These are phyloP conservation scores for Arthrobotrys musiformis DNA, from an alignment of 2,329 filamentous ascomycete genomes.

Conservation along the genomic window DNA sequence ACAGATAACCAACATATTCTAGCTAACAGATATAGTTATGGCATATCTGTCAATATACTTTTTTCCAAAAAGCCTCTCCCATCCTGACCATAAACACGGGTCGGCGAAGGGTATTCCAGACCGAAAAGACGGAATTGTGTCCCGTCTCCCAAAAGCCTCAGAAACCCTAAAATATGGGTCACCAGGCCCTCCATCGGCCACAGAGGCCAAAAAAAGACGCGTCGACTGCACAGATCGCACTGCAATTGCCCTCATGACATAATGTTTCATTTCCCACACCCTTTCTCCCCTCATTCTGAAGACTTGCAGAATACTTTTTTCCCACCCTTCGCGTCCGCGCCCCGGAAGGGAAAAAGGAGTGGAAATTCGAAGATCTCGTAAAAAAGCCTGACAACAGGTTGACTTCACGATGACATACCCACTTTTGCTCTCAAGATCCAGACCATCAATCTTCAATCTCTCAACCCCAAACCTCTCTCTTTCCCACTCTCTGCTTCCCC, in stretches of 20 bases:
- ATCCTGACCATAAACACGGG: constrained; percentile 24
- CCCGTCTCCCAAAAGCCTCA: constrained; percentile 29
- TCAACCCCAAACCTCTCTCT: background rate
- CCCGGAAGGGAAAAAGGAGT: background rate
- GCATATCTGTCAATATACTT: constrained; percentile 3
- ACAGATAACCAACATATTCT: constrained; percentile 7
- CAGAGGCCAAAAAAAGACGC: constrained; percentile 29
- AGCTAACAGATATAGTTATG: background rate
- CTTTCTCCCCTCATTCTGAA: background rate
- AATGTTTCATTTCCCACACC: constrained; percentile 53
- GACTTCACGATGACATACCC: constrained; percentile 54
- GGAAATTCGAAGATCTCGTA: constrained; percentile 6
- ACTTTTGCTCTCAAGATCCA: constrained; percentile 26
- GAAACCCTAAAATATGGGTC: constrained; percentile 26
- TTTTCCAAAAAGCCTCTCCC: background rate
- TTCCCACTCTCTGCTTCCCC: background rate
- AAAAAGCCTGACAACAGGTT: constrained; percentile 6
- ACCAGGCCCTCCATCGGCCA: constrained; percentile 38
- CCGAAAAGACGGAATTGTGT: constrained; percentile 38
- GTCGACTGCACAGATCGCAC: constrained; percentile 14
- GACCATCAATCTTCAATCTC: constrained; percentile 29
- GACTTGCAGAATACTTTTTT: background rate
- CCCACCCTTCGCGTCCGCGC: constrained; percentile 9
- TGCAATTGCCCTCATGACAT: constrained; percentile 47
- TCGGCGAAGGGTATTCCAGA: constrained; percentile 4